Base-by-base conservation (phyloP, 2,329 filamentous ascomycete genomes). In the Cladosporium velox region DNA sequence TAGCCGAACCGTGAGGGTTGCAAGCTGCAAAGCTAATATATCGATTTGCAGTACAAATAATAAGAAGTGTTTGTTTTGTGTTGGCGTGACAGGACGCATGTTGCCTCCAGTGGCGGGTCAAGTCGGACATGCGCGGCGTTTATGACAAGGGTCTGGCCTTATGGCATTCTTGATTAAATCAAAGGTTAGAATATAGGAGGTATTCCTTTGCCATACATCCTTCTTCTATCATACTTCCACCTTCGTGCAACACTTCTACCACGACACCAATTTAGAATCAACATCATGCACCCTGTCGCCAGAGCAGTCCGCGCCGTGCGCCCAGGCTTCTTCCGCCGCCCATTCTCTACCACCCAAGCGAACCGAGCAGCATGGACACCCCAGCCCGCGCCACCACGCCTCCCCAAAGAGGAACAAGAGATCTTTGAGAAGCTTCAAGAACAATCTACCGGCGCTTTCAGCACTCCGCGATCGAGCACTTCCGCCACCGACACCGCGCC, bases 361-460 rank as follows among this genome's bases (percentile, higher is more conserved):
- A 44, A 72, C 72, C 65, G 65, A 64, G 74, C 49, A 12, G 32
- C 34, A 49, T 77, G 73, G 71, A 68, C 66, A 24, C 67, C 81
- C 21, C 82, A 83, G 14, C 91, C 94, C 28, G 81, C 91, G 8
- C 95, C 95, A 18, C 93, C 92, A 0, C 91, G 92, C 59, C 91
- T 98, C 12, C 92, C 94, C 7, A 88, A 92, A 73, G 88, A 91
- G 78, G 90, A 97, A 72, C 93, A 97, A 82, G 91, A 93, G 77
- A 87, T 96, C 70, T 97, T 95, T 77, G 93, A 97, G 79, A 86
- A 88, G 51, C 89, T 98, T 4, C 93, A 97, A 76, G 87, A 87
- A 72, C 84, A 85, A 76, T 96, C 82, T 71, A 96, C 87, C 70
- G 92, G 85, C 69, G 95, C 80, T 69, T 97, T 87, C 80, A 95